Evolutionary conservation across 176 grass and related monocot genomes (phyloP).

Genomic region (Zea mays): DNA sequence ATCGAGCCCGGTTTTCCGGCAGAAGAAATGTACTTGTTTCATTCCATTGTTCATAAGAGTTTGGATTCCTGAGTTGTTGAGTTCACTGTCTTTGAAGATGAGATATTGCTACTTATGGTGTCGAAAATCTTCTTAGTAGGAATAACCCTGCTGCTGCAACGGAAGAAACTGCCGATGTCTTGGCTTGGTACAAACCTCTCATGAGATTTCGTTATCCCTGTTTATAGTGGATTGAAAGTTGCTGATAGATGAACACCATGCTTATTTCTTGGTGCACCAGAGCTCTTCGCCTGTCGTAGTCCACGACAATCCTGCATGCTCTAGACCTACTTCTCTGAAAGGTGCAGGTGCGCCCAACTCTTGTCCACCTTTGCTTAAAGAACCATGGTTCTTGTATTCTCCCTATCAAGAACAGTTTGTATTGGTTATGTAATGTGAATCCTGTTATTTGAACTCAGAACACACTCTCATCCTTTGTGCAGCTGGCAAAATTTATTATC

Average conservation of each 20-base stretch:
- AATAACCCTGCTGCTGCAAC: constrained; percentile 41
- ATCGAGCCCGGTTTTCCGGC: constrained; percentile 37
- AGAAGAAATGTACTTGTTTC: constrained; percentile 61
- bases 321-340: constrained; percentile 50
- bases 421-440: not conserved
- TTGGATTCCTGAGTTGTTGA: not conserved
- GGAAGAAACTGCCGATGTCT: constrained; percentile 35
- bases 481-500: constrained; percentile 64
- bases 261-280: constrained; percentile 38
- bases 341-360: constrained; percentile 29
- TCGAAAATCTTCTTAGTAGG: constrained; percentile 50
- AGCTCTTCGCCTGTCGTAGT: constrained; percentile 37
- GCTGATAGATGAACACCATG: constrained; percentile 12
- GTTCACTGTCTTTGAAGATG: not conserved
- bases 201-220: not conserved
- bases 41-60: not conserved
- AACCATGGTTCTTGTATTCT: not conserved
- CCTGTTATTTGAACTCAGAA: not conserved
- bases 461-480: not conserved
- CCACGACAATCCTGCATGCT: constrained; percentile 32
- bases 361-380: not conserved
- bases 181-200: constrained; percentile 47
- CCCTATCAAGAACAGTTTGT: not conserved
- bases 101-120: constrained; percentile 24
- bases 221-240: not conserved